Evolutionary conservation across 2,329 filamentous ascomycete species (phyloP).

Genomic region (Decorospora gaudefroyi): DNA sequence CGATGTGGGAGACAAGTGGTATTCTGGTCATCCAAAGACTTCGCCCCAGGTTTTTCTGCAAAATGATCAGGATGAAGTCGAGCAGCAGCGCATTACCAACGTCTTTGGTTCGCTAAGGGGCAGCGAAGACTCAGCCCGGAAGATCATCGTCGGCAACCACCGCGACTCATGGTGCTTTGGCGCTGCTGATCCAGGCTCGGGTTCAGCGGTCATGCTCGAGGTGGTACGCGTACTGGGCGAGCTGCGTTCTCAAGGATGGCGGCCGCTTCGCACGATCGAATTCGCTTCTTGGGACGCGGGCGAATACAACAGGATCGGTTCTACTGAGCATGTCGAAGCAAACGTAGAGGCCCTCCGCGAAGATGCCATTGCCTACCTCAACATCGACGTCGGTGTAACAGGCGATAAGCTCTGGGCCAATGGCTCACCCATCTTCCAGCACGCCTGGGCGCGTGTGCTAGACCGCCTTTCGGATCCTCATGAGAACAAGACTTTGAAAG

Average conservation of each 20-base stretch:
- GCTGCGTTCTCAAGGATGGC: conserved; percentile 77
- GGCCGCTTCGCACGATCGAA: conserved; percentile 89
- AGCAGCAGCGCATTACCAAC: conserved; percentile 88
- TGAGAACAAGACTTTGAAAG: conserved; percentile 69
- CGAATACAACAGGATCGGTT: conserved; percentile 91
- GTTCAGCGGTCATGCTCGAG: conserved; percentile 90
- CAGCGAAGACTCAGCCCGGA: conserved; percentile 80
- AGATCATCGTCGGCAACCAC: conserved; percentile 88
- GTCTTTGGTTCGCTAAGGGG: conserved; percentile 82
- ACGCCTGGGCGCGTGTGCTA: conserved; percentile 72
- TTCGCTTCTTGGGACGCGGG: conserved; percentile 96
- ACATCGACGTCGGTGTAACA: conserved; percentile 81
- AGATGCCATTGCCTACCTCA: conserved; percentile 84
- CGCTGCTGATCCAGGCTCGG: conserved; percentile 78
- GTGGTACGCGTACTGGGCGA: conserved; percentile 83
- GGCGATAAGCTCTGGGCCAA: conserved; percentile 75
- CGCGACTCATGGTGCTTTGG: conserved; percentile 93
- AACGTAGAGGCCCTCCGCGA: conserved; percentile 72
- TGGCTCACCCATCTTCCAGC: conserved; percentile 79
- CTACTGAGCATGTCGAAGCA: conserved; percentile 92
- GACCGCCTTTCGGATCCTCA: conserved; percentile 74
- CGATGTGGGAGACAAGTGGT: conserved; percentile 73
- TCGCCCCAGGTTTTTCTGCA: conserved; percentile 79
- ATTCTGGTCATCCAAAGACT: conserved; percentile 71
- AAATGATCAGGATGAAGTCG: conserved; percentile 84